A percentile compares a stretch with the other conserved stretches of the same genome.
Evolutionary conservation across 2,329 filamentous ascomycete genomes (phyloP).

Genomic region (Neoascochyta sp.): DNA sequence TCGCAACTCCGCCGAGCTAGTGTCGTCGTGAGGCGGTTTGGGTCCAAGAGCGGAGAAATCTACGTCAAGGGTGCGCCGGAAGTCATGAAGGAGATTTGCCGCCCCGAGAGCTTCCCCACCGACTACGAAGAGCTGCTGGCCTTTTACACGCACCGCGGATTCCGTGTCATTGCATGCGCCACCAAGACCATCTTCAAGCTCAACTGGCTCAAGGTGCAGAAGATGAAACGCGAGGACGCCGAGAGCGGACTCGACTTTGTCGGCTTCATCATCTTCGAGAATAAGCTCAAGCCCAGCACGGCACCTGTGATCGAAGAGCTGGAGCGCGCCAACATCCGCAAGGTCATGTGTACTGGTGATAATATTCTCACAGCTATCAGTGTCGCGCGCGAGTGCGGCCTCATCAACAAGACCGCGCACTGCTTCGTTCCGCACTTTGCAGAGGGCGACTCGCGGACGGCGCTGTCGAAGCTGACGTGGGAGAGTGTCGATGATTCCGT

Average conservation of each 20-base stretch:
- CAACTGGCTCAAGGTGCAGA: slow-evolving; percentile 91
- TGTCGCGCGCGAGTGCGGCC: slow-evolving; percentile 82
- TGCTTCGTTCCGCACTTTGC: slow-evolving; percentile 91
- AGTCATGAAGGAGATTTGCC: slow-evolving; percentile 91
- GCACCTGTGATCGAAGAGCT: slow-evolving; percentile 78
- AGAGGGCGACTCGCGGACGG: slow-evolving; percentile 71
- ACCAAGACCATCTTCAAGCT: slow-evolving; percentile 83
- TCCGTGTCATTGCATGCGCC: slow-evolving; percentile 92
- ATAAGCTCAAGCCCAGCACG: slow-evolving; percentile 91
- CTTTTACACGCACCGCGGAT: slow-evolving; percentile 92
- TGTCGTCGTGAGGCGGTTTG: slow-evolving; percentile 86
- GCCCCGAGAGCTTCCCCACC: slow-evolving; percentile 73
- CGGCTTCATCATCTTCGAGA: slow-evolving; percentile 98
- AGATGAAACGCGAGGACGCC: slow-evolving; percentile 82
- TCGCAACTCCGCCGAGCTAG: slow-evolving; percentile 89
- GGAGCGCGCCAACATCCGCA: slow-evolving; percentile 74
- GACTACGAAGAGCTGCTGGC: slow-evolving; percentile 88
- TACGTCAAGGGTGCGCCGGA: slow-evolving; percentile 97
- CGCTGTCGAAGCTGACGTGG: slow-evolving; percentile 74
- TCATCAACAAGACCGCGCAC: slow-evolving; percentile 76
- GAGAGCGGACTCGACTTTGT: slow-evolving; percentile 82
- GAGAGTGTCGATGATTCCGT: slow-evolving; percentile 88
- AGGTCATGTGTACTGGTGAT: slow-evolving; percentile 96
- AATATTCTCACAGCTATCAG: slow-evolving; percentile 97
- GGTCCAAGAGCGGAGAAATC: slow-evolving; percentile 75